These are phyloP conservation scores for Ophiocordyceps camponoti-floridani DNA, from an alignment of 2,329 filamentous ascomycete genomes.

Conservation along the genomic window DNA sequence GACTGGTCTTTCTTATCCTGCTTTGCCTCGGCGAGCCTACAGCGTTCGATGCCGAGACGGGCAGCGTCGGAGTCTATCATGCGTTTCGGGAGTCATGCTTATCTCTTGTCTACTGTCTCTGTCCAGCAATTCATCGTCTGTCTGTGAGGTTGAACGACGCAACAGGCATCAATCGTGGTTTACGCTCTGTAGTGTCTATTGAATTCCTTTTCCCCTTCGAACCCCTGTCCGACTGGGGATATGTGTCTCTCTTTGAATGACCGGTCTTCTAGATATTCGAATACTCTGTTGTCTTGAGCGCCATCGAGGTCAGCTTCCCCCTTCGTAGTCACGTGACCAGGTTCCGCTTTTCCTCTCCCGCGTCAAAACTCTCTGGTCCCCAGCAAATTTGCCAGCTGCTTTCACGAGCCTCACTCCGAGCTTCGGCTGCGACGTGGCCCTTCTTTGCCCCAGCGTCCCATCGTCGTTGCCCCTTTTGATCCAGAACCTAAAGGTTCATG, in stretches of 20 bases:
- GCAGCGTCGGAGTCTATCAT: conserved; percentile 6
- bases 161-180: too few relatives aligned
- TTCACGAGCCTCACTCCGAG: neutral
- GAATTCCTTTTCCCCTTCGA: too few relatives aligned
- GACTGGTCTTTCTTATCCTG: conserved; percentile 1
- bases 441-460: neutral
- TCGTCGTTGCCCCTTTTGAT: too few relatives aligned
- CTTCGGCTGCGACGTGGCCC: neutral
- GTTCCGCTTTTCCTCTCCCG: conserved; percentile 6
- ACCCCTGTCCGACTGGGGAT: too few relatives aligned
- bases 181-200: too few relatives aligned
- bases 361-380: conserved; percentile 4
- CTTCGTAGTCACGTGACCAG: neutral
- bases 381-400: neutral
- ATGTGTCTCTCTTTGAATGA: too few relatives aligned
- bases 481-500: conserved; percentile 1
- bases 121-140: neutral
- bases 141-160: neutral
- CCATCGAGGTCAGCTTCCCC: too few relatives aligned
- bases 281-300: too few relatives aligned
- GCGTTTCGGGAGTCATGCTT: conserved; percentile 5
- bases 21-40: conserved; percentile 2
- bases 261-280: too few relatives aligned
- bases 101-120: conserved; percentile 2
- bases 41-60: conserved; percentile 5